Conservation (phyloP, 352 stramenopile genomes). For the Blastocystis sp. region DNA sequence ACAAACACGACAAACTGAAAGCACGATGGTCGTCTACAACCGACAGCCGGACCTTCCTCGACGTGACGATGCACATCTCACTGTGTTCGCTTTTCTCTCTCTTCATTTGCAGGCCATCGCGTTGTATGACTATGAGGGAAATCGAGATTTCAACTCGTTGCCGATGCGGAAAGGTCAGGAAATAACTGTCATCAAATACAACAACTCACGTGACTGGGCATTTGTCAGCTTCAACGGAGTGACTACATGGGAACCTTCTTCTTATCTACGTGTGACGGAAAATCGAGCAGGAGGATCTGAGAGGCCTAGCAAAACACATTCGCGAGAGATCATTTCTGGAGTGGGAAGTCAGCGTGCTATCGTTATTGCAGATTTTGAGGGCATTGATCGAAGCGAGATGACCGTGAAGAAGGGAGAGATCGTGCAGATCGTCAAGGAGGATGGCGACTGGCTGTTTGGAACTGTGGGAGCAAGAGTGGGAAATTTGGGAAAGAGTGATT, state of each 20-base stretch:
- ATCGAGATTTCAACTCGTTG: conserved; percentile 21
- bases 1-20: neutral
- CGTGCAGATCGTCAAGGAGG: neutral
- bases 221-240: conserved; percentile 4
- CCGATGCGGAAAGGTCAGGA: neutral
- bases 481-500: neutral
- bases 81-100: neutral
- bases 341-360: neutral
- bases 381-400: neutral
- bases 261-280: neutral
- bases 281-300: neutral
- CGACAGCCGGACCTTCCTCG: neutral
- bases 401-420: conserved; percentile 30
- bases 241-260: conserved; percentile 25
- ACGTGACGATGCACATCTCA: neutral
- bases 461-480: neutral
- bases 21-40: neutral
- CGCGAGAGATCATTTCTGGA: neutral
- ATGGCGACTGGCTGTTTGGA: conserved; percentile 33
- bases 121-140: conserved; percentile 6
- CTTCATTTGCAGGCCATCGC: neutral
- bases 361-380: conserved; percentile 49
- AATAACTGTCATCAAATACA: conserved; percentile 40
- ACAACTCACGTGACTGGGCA: neutral
- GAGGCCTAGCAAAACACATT: neutral